Conservation (phyloP, 306 rosid genomes). For the Hippophae rhamnoides region DNA sequence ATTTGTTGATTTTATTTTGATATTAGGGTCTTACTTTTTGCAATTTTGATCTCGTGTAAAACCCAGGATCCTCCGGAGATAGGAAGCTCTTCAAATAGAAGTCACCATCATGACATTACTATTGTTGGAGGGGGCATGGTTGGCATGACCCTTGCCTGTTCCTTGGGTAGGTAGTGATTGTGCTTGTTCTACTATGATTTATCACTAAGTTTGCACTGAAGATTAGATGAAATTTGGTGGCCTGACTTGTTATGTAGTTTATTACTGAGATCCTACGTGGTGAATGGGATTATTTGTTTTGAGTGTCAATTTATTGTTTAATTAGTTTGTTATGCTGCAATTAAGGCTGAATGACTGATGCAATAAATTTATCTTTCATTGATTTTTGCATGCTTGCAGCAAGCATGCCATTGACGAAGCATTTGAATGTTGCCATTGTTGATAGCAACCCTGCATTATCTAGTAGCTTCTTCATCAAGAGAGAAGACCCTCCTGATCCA, state of each 20-base stretch:
- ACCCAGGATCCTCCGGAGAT: slow-evolving; percentile 43
- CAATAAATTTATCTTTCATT: slow-evolving; percentile 4
- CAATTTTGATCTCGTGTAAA: slow-evolving; percentile 15
- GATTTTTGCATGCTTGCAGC: slow-evolving; percentile 41
- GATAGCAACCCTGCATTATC: slow-evolving; percentile 85
- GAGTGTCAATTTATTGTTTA: neutral
- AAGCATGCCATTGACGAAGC: slow-evolving; percentile 81
- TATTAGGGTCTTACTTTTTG: too few relatives aligned
- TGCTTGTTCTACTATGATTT: neutral
- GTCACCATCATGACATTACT: slow-evolving; percentile 69
- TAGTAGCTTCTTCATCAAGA: slow-evolving; percentile 39
- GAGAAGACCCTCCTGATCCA: slow-evolving; percentile 79
- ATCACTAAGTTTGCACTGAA: neutral
- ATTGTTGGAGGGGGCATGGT: slow-evolving; percentile 98
- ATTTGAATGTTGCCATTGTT: slow-evolving; percentile 78
- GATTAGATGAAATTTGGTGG: neutral
- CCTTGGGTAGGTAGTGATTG: slow-evolving; percentile 61
- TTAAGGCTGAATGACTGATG: neutral
- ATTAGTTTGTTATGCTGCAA: neutral
- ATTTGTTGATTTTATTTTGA: too few relatives aligned
- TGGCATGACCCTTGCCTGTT: slow-evolving; percentile 86
- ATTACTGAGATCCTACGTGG: neutral
- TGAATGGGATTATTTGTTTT: neutral
- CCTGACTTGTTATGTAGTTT: neutral
- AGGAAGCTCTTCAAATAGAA: slow-evolving; percentile 19